Base-by-base conservation (phyloP, 2,329 filamentous ascomycete species). In the Fusarium robinianum region DNA sequence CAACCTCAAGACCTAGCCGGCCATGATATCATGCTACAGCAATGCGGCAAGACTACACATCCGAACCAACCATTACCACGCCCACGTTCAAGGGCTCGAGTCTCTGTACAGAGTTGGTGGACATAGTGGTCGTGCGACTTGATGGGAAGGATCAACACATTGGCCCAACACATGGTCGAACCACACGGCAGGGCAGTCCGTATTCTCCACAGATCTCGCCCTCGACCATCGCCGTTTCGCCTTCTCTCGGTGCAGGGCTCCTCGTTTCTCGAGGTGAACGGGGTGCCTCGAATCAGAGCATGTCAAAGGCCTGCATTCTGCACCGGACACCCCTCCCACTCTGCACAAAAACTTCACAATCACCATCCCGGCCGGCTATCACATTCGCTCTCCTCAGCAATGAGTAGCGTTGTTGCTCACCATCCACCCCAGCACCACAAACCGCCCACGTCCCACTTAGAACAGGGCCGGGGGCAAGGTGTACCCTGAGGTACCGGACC, bases 1-100 rank as follows among this genome's bases (percentile, higher is more conserved):
- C n/a, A n/a, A n/a, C n/a, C n/a, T n/a, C n/a, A n/a, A 35, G 30
- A 39, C 26, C 23, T 27, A 24, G 42, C 44, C 37, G 45, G 37
- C 43, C 51, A 63, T 67, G 64, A 66, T 65, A 66, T 67, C 63
- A 67, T 65, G 46, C 33, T 48, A 64, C 62, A 62, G 51, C 22
- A 54, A 30, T 36, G 24, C 35, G 46, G 33, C 40, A 55, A 56
- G n/a, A n/a, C 26, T 25, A 32, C 38, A 46, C 54, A 43, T 57
- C 50, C 31, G 38, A 43, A 37, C 38, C 48, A 42, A 46, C 51
- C 46, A 48, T 33, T 51, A 30, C 36, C 30, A 51, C 44, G 46
- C 40, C 46, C 40, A 40, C 35, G 23, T 32, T 21, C 36, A 37
- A 43, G 48, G 50, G 43, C 21, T 41, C 37, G 50, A 48, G 25